These are phyloP conservation scores for Colletotrichum sp. DNA, from an alignment of 2,329 filamentous ascomycete species.

Conservation along the genomic window DNA sequence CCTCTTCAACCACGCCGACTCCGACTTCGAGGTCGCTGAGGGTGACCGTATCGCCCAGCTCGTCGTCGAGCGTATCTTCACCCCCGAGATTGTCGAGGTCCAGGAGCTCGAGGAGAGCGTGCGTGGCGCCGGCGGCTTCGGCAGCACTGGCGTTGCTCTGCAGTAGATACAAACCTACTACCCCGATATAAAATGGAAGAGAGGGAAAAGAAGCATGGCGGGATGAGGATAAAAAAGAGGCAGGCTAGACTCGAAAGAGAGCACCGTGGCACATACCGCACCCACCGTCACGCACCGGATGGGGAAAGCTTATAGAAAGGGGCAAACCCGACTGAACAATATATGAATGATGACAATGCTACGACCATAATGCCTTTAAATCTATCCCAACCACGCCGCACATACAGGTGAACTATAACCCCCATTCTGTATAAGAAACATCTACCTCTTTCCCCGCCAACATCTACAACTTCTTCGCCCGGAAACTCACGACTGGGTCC, in stretches of 20 bases:
- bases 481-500: slow-evolving; percentile 68
- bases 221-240: neutral
- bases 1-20: slow-evolving; percentile 89
- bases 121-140: slow-evolving; percentile 88
- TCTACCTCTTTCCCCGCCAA: neutral
- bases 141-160: slow-evolving; percentile 72
- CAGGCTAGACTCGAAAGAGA: neutral
- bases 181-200: neutral
- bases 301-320: neutral
- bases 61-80: slow-evolving; percentile 92
- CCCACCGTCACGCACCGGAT: neutral
- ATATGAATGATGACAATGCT: slow-evolving; percentile 19
- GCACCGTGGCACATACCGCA: neutral
- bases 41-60: slow-evolving; percentile 95
- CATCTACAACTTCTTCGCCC: slow-evolving; percentile 55
- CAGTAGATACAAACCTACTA: neutral
- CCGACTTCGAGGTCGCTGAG: slow-evolving; percentile 80
- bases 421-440: neutral
- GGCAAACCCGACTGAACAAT: neutral
- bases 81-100: slow-evolving; percentile 90
- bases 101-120: slow-evolving; percentile 88
- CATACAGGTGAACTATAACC: neutral
- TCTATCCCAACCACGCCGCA: slow-evolving; percentile 8
- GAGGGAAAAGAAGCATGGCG: neutral
- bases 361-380: neutral